Conservation (phyloP, 805 yeast species). For the Schizosaccharomyces osmophilus region DNA sequence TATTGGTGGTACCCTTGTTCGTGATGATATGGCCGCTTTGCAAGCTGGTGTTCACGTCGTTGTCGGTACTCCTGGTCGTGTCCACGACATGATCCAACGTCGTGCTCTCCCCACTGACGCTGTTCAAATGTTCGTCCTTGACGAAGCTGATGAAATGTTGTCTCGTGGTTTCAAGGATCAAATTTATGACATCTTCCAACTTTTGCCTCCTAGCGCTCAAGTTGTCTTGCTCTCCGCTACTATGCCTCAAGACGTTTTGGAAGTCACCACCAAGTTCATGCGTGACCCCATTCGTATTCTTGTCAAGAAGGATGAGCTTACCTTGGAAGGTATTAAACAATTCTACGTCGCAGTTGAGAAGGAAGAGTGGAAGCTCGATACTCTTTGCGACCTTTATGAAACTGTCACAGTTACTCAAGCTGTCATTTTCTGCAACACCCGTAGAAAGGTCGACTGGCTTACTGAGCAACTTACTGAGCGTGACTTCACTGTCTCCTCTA, state of each 20-base stretch:
- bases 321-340: constrained; percentile 88
- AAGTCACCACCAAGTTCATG: constrained; percentile 80
- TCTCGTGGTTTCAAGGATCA: constrained; percentile 85
- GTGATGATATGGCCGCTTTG: constrained; percentile 68
- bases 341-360: constrained; percentile 71
- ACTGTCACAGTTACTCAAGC: constrained; percentile 91
- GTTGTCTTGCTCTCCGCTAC: constrained; percentile 91
- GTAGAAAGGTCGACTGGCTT: constrained; percentile 76
- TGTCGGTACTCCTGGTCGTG: constrained; percentile 97
- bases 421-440: constrained; percentile 91
- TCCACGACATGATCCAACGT: constrained; percentile 82
- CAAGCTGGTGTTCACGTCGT: constrained; percentile 75
- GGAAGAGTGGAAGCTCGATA: constrained; percentile 87
- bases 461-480: constrained; percentile 46
- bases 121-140: constrained; percentile 82
- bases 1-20: constrained; percentile 85
- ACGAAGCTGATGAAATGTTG: constrained; percentile 95
- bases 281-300: constrained; percentile 79
- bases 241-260: constrained; percentile 75
- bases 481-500: constrained; percentile 77
- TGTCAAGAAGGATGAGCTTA: constrained; percentile 85
- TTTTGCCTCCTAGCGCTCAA: constrained; percentile 72
- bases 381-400: constrained; percentile 83
- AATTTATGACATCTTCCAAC: constrained; percentile 76
- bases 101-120: constrained; percentile 57